Evolutionary conservation across 192 early-diverging fungal genomes (phyloP), one percentile per base, ranked within the genome.

Genomic region (Umbelopsis sp.): DNA sequence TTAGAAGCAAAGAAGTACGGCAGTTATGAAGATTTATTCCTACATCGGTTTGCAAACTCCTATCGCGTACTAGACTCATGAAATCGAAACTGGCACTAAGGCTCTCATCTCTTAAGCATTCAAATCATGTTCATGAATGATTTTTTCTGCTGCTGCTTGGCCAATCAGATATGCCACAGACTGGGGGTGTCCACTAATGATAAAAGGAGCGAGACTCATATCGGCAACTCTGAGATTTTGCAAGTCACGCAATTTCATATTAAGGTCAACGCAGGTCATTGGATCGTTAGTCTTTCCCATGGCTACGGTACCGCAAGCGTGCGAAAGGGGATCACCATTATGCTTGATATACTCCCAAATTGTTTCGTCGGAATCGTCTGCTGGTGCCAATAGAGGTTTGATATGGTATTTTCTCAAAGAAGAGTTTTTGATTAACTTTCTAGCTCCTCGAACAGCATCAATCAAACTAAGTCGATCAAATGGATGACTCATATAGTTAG

Each of bases 231-330:
- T 26, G 24, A 79, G 54, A 6, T 56, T 50, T 11, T 72, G 65
- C 1, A 79, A 51, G 22, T 69, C 70, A 45, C 68, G 44, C 1
- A 79, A 70, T 14, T 53, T 68, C 51, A 74, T 44, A 24, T 70
- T 65, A 21, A 20, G 32, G 29, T 79, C 70, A 24, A 78, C 77
- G 0, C 73, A 71, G 3, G 77, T 38, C 45, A 70, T 51, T 4
- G 49, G 56, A 29, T 78, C 77, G 2, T 68, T 69, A 5, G 38
- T 47, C 9, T 68, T 71, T 5, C 72, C 77, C 72, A 78, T 78
- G 16, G 31, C 54, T 54, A 74, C 72, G 3, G 74, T 80, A 1
- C 62, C 50, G 0, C 65, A 71, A n/a, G 79, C 74, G 41, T 80
- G 79, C 45, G 73, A 80, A 52, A 54, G 66, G 11, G 43, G 43